Base-by-base conservation (phyloP, 2,329 filamentous ascomycete species). In the Rutstroemia sp. region DNA sequence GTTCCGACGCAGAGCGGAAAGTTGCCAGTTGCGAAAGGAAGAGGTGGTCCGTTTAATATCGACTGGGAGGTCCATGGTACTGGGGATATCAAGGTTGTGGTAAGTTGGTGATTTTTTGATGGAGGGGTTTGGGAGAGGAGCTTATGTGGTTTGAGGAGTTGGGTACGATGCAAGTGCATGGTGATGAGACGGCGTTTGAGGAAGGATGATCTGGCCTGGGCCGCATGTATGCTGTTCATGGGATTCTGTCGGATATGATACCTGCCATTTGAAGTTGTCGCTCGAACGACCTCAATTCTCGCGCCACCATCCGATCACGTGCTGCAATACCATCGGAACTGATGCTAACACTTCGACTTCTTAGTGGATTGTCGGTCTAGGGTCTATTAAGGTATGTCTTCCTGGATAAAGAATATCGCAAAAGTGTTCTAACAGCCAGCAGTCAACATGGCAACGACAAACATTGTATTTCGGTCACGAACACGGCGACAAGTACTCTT, bases 341-440 rank as follows among this genome's bases (percentile, higher is more conserved):
- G 27, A 9, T 30, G 10, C 27, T 30, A 10, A 30, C 27, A 55
- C 49, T 18, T 23, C 3, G 16, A 8, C 62, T 18, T 52, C 54
- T 55, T 49, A 92, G 88, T 83, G 88, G 74, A 79, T 95, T 65
- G 90, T 90, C 85, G 90, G 90, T 61, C 79, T 95, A 3, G 89
- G 86, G 39, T 84, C 85, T 56, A 78, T 78, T 66, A 81, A 78
- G 44, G 44, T 46, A 46, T 46, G 44, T 10, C 23, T 16, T 14
- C 23, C 19, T 46, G 19, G 4, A 46, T 46, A 25, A 5, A 21
- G 16, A 14, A 12, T 46, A 27, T 46, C n/a, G 9, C 5, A 18
- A 44, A 4, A 21, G 6, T 9, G 4, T 18, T 4, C n/a, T 10
- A 19, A 10, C 18, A 18, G 3, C 18, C n/a, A 10, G 9, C 5